These are phyloP conservation scores for Nannizzia gypsea DNA, from an alignment of 2,329 filamentous ascomycete genomes.

Conservation along the genomic window DNA sequence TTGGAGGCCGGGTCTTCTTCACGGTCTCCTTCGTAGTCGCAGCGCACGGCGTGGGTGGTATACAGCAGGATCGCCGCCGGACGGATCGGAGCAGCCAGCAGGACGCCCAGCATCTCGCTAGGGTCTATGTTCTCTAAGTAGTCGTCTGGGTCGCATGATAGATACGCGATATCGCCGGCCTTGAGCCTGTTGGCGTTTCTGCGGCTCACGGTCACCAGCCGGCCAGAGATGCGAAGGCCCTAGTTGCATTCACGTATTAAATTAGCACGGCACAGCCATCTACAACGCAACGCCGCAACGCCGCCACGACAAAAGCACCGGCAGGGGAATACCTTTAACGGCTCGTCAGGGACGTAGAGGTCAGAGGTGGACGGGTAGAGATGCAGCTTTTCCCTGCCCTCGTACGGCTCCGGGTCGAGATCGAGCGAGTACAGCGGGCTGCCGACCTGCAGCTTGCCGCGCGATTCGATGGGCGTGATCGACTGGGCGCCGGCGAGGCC, in stretches of 20 bases:
- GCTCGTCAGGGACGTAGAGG: not conserved
- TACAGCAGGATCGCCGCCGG: conserved; percentile 31
- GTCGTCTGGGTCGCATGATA: conserved; percentile 31
- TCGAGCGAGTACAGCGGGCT: not conserved
- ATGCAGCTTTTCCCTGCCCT: not conserved
- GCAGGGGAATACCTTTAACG: not conserved
- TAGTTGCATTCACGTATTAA: conserved; percentile 7
- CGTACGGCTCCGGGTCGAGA: not conserved
- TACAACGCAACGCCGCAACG: not conserved
- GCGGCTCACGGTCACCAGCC: conserved; percentile 20
- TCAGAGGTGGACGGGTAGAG: not conserved
- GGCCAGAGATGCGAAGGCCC: conserved; percentile 21
- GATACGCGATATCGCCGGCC: conserved; percentile 26
- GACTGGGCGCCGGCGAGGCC: conserved; percentile 1
- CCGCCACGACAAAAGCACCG: not conserved
- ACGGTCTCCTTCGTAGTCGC: conserved; percentile 19
- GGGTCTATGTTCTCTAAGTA: conserved; percentile 31
- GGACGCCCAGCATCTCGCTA: conserved; percentile 24
- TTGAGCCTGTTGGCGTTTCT: conserved; percentile 21
- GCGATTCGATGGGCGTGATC: conserved; percentile 2
- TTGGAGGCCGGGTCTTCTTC: not conserved
- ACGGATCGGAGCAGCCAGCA: conserved; percentile 16
- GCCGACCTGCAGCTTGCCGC: conserved; percentile 1
- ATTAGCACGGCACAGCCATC: not conserved
- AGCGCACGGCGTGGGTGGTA: conserved; percentile 28